Conservation (phyloP, 169 alveolate genomes). For the Sarcocystis neurona region DNA sequence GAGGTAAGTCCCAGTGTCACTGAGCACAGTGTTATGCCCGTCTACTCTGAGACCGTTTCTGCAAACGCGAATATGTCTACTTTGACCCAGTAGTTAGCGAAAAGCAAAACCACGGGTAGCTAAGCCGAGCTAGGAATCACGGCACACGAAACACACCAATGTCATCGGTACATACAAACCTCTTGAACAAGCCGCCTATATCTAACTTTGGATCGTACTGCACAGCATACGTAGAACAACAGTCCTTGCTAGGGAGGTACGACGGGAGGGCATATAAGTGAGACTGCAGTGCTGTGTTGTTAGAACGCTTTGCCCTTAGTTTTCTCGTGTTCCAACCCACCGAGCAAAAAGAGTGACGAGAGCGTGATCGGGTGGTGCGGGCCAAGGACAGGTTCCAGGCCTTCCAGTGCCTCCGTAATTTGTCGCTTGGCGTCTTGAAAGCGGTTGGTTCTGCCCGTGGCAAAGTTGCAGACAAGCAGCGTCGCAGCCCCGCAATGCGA, state of each 20-base stretch:
- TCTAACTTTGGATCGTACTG: no score
- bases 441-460: slow-evolving; percentile 54
- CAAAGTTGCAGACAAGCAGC: no score
- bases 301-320: background rate
- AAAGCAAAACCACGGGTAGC: no score
- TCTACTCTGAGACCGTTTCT: no score
- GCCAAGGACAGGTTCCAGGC: slow-evolving; percentile 57
- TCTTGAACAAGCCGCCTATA: background rate
- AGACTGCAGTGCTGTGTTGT: background rate
- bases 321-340: background rate
- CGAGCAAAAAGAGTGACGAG: slow-evolving; percentile 59
- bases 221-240: no score
- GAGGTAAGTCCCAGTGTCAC: no score
- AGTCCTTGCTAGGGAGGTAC: background rate
- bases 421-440: slow-evolving; percentile 56
- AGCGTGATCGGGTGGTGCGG: slow-evolving; percentile 58
- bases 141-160: background rate
- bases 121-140: no score
- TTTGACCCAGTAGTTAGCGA: no score
- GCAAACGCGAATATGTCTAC: no score
- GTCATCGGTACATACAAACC: background rate
- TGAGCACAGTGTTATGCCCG: no score
- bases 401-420: slow-evolving; percentile 53
- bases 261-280: background rate
- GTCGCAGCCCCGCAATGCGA: no score